A percentile compares a stretch with the other conserved stretches of the same genome.
Conservation (phyloP, 306 rosid genomes). For the Lathyrus oleraceus region DNA sequence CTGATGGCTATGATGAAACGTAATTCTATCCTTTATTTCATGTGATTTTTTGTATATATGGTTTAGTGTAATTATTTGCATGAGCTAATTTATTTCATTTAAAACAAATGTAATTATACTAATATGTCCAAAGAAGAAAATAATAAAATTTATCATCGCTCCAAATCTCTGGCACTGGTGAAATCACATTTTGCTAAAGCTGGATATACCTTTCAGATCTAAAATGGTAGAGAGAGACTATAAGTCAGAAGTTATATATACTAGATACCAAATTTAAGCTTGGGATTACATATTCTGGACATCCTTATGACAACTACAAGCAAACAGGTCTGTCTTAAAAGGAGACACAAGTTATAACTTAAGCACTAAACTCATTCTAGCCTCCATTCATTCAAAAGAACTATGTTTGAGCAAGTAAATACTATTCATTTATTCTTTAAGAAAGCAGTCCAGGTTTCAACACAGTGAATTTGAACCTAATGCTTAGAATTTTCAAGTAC, state of each 20-base stretch:
- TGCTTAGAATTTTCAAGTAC: constrained; percentile 20
- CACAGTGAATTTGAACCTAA: constrained; percentile 19
- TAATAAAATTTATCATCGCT: constrained; percentile 88
- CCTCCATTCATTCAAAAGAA: background rate
- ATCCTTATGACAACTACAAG: constrained; percentile 32
- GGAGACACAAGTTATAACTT: constrained; percentile 29
- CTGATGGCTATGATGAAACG: constrained; percentile 85
- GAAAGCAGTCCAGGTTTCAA: constrained; percentile 26
- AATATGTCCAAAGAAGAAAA: constrained; percentile 95
- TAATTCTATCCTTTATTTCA: constrained; percentile 31
- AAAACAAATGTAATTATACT: constrained; percentile 58
- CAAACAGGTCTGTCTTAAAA: constrained; percentile 10
- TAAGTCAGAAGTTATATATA: background rate
- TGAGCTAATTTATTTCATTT: constrained; percentile 34
- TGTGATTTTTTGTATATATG: constrained; percentile 18
- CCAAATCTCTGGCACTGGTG: constrained; percentile 71
- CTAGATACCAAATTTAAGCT: background rate
- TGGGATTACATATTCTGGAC: constrained; percentile 14
- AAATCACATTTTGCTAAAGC: constrained; percentile 90
- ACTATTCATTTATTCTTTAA: constrained; percentile 35
- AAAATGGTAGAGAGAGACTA: constrained; percentile 28
- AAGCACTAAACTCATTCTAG: constrained; percentile 29
- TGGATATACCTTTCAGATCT: constrained; percentile 53
- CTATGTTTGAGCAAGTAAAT: constrained; percentile 2
- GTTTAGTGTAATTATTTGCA: constrained; percentile 5